These are phyloP conservation scores for Citrullus mucosospermus DNA, from an alignment of 306 rosid species.

Conservation along the genomic window DNA sequence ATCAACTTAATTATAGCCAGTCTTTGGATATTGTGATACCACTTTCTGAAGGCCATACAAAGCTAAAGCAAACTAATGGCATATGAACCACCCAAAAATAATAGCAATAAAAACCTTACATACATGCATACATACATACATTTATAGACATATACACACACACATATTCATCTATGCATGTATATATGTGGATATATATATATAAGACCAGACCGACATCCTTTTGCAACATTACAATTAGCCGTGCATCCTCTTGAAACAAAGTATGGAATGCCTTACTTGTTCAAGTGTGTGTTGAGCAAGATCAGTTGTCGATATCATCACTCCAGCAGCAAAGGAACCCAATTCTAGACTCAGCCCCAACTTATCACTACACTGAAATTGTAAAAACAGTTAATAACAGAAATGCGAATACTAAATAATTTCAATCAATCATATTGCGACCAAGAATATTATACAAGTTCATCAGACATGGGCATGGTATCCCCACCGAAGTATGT, in stretches of 20 bases:
- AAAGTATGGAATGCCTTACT: slow-evolving; percentile 29
- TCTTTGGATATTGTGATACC: background rate
- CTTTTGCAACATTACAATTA: background rate
- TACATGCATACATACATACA: no score
- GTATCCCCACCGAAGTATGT: background rate
- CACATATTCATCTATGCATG: no score
- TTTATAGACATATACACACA: background rate
- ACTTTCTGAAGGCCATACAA: background rate
- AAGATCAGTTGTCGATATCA: slow-evolving; percentile 99
- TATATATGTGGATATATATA: background rate
- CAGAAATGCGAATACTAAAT: slow-evolving; percentile 11
- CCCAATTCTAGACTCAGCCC: slow-evolving; percentile 97
- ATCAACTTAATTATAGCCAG: background rate
- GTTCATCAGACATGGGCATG: background rate
- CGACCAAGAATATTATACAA: background rate
- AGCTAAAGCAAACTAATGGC: background rate
- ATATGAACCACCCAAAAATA: background rate
- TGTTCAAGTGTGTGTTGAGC: slow-evolving; percentile 98
- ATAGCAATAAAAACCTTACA: background rate
- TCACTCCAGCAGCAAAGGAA: slow-evolving; percentile 97
- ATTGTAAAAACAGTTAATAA: slow-evolving; percentile 21
- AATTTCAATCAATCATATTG: background rate
- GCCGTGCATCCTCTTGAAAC: background rate
- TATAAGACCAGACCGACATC: background rate
- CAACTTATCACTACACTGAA: slow-evolving; percentile 99